Conservation (phyloP, 768 basidiomycete genomes). For the Hygrocybe punicea region DNA sequence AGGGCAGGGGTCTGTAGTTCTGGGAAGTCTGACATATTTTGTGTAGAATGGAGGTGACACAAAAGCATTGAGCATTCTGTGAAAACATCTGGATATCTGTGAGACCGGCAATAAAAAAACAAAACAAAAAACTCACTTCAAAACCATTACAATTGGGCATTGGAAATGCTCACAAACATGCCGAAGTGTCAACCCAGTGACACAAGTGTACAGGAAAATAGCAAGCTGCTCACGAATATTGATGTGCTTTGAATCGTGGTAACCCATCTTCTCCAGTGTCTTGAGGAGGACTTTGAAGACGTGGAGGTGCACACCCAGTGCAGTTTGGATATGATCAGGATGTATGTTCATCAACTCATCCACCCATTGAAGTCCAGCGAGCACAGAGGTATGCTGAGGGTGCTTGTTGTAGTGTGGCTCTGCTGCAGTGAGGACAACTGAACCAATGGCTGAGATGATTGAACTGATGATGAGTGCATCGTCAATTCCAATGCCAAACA, state of each 20-base stretch:
- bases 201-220: too few relatives aligned
- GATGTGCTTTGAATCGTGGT: conserved; percentile 26
- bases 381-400: conserved; percentile 11
- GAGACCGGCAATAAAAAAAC: conserved; percentile 1
- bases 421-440: not conserved
- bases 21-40: conserved; percentile 19
- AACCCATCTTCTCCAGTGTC: conserved; percentile 16
- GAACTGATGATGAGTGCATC: not conserved
- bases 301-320: not conserved
- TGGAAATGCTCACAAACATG: too few relatives aligned
- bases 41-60: conserved; percentile 16
- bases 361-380: conserved; percentile 20
- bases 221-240: conserved; percentile 12
- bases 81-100: conserved; percentile 11
- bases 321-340: conserved; percentile 9
- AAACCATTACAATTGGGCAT: conserved; percentile 9
- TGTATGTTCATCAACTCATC: conserved; percentile 17
- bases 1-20: conserved; percentile 13
- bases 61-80: conserved; percentile 9
- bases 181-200: too few relatives aligned
- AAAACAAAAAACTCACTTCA: conserved; percentile 1
- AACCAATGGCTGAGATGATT: not conserved
- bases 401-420: not conserved
- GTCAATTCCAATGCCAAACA: too few relatives aligned
- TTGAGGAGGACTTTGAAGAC: not conserved